A percentile compares a stretch with the other conserved stretches of the same genome.
Evolutionary conservation across 148 eudicot species (phyloP).

Genomic region (Fallopia convolvulus): DNA sequence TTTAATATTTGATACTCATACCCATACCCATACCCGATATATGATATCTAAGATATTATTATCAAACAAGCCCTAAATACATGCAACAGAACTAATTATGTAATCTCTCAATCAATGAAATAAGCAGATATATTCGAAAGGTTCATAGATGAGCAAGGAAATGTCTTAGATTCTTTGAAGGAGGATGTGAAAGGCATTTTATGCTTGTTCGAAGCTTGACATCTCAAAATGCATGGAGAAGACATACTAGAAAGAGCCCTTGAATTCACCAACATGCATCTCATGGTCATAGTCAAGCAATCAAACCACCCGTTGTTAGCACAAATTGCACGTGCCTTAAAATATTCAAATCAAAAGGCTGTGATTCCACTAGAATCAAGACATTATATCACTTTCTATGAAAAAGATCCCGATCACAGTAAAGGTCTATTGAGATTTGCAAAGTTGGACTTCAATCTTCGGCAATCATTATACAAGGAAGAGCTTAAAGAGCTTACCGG

Average conservation of each 20-base stretch:
- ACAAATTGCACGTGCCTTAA: neutral
- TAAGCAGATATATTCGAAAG: neutral
- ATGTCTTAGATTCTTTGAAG: neutral
- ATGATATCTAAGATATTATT: no score
- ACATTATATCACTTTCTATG: neutral
- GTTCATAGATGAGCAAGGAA: neutral
- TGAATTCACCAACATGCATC: neutral
- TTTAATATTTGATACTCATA: no score
- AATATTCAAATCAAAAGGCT: neutral
- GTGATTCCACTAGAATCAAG: neutral
- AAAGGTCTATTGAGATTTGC: neutral
- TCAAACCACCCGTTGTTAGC: neutral
- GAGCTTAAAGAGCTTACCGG: constrained; percentile 8
- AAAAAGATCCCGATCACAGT: neutral
- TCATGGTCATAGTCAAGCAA: neutral
- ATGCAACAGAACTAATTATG: neutral
- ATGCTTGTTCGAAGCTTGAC: neutral
- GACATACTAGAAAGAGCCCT: neutral
- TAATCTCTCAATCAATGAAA: neutral
- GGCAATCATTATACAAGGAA: neutral
- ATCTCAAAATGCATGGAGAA: neutral
- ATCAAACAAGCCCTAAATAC: no score
- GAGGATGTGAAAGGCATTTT: neutral
- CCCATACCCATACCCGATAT: no score
- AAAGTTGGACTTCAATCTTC: neutral